These are phyloP conservation scores for Lipomyces yarrowii DNA, from an alignment of 1,139 yeast species.

Conservation along the genomic window DNA sequence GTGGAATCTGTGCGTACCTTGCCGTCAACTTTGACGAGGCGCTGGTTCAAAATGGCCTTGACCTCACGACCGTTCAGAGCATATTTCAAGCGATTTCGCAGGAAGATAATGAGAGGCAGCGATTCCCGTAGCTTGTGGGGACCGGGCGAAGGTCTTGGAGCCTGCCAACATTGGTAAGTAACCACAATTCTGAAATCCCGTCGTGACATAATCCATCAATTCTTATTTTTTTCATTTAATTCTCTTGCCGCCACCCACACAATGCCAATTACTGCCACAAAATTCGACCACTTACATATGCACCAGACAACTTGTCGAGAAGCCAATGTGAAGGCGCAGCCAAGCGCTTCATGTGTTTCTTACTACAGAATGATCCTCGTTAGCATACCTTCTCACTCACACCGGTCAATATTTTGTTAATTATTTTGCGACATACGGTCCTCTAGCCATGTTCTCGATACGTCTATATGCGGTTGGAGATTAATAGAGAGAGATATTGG, in stretches of 20 bases:
- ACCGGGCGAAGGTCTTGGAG: conserved; percentile 99
- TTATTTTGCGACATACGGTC: conserved; percentile 28
- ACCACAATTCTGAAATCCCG: background rate
- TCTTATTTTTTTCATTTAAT: background rate
- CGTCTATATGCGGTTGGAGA: background rate
- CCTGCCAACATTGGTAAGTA: conserved; percentile 41
- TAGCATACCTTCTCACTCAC: background rate
- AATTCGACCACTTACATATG: conserved; percentile 51
- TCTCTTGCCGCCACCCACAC: background rate
- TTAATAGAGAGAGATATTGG: background rate
- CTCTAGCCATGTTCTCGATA: conserved; percentile 31
- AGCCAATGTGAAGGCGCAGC: conserved; percentile 99
- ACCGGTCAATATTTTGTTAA: background rate
- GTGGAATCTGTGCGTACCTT: conserved; percentile 99
- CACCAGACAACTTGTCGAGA: conserved; percentile 99
- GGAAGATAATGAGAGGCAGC: conserved; percentile 94
- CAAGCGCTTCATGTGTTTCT: conserved; percentile 97
- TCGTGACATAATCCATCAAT: background rate
- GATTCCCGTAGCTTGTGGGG: conserved; percentile 99
- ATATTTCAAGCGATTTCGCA: conserved; percentile 99
- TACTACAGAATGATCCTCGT: conserved; percentile 47
- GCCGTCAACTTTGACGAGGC: conserved; percentile 98
- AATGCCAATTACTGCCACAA: background rate
- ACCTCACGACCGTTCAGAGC: conserved; percentile 99
- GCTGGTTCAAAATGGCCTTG: conserved; percentile 98